phyloP scores from a whole-genome alignment of 208 protist species.

The Wallacemonas rigidus region DNA sequence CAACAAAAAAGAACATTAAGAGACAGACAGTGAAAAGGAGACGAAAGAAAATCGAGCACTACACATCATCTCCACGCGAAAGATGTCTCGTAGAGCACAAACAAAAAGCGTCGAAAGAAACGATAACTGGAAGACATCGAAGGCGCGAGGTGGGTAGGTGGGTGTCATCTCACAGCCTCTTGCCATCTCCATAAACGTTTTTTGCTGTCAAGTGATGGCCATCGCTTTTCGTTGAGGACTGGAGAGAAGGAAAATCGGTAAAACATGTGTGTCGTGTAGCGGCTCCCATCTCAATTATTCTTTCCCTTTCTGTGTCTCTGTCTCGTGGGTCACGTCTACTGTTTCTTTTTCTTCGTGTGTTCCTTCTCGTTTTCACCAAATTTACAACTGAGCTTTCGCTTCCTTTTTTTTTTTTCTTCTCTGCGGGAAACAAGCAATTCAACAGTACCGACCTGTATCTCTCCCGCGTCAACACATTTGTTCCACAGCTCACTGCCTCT shows the following conservation, averaged over 20 bases:
- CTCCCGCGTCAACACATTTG: too few species aligned
- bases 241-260: neutral
- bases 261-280: neutral
- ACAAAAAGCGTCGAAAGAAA: neutral
- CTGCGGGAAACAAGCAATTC: neutral
- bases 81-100: neutral
- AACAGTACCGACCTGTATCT: too few species aligned
- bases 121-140: too few species aligned
- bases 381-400: neutral
- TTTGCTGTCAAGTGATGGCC: too few species aligned
- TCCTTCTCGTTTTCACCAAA: too few species aligned
- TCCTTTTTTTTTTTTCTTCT: slow-evolving; percentile 19
- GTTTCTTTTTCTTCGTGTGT: neutral
- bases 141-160: too few species aligned
- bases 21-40: neutral
- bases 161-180: too few species aligned
- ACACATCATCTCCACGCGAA: too few species aligned
- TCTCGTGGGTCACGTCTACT: neutral
- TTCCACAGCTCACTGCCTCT: too few species aligned
- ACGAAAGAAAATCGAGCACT: neutral
- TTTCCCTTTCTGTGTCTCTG: neutral
- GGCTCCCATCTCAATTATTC: neutral
- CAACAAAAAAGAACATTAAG: neutral
- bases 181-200: too few species aligned
- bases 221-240: too few species aligned